Base-by-base conservation (phyloP, 148 eudicot species). In the Diospyros kaki region DNA sequence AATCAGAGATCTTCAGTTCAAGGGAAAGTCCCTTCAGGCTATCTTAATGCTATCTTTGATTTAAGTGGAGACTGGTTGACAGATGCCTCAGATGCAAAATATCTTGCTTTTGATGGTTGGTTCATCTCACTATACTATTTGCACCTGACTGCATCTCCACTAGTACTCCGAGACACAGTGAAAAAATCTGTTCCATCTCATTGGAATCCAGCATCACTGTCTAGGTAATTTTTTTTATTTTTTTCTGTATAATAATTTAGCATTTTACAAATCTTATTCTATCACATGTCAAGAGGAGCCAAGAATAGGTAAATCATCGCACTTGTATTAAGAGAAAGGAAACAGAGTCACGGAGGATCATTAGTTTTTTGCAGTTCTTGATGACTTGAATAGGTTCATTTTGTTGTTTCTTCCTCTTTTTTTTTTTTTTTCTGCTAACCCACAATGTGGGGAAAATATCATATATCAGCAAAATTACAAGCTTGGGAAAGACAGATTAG, bases 11-110 rank as follows among this genome's bases (percentile, higher is more conserved):
- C 91, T 43, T 87, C 93, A 11, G 82, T 89, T 54, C 96, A 87
- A 58, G 98, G 98, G 63, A 94, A 94, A 85, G 91, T 94, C 59
- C 98, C 98, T 78, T 92, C 96, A 59, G 98, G 98, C 43, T 92
- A 90, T 77, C 86, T 90, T 78, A 94, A 94, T 79, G 89, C 98
- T 72, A 83, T 90, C 38, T 94, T 92, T 78, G 87, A 92, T 83
- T 81, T 90, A 73, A 87, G 81, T 72, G 97, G 98, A 74, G 75
- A 91, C 58, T 94, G 98, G 98, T 82, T 90, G 68, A 90, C 83
- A 78, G 98, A 94, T 82, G 93, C 85, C 69, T 83, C 93, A 38
- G 96, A 90, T 67, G 82, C 86, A 83, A 92, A 89, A 81, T 61
- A 87, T 76, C 91, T 94, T 77, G 96, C 97, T 50, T 92, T 92